phyloP scores from a whole-genome alignment of 176 grass and related monocot species.

The Luzula sylvatica region DNA sequence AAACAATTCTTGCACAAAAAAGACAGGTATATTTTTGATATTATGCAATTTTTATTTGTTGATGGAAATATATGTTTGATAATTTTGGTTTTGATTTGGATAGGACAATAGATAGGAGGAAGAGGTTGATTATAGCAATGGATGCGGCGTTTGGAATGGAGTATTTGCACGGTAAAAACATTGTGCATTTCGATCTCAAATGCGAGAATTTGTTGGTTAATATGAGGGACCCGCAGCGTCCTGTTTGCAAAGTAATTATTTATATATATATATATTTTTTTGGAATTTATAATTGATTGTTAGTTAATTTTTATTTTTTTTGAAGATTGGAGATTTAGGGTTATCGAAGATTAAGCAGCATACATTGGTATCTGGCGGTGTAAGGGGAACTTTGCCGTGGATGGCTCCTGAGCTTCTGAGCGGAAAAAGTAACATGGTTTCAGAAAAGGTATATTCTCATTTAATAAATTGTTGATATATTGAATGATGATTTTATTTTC shows the following conservation, averaged over 20 bases:
- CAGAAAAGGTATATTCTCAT: conserved; percentile 64
- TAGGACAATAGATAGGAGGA: conserved; percentile 93
- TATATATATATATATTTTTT: background rate
- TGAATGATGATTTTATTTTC: background rate
- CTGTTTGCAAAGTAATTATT: conserved; percentile 74
- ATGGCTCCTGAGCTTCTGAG: conserved; percentile 95
- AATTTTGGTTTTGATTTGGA: conserved; percentile 12
- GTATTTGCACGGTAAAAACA: conserved; percentile 95
- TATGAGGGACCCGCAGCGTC: conserved; percentile 88
- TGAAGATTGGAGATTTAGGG: conserved; percentile 87
- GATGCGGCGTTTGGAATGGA: conserved; percentile 99
- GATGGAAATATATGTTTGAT: background rate
- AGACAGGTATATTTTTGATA: conserved; percentile 52
- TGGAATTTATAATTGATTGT: background rate
- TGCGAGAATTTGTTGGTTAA: conserved; percentile 96
- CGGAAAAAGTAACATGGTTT: conserved; percentile 94
- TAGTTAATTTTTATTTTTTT: conserved; percentile 19
- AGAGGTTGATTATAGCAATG: conserved; percentile 95
- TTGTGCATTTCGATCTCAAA: conserved; percentile 97
- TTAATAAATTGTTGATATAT: background rate
- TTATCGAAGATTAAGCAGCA: conserved; percentile 98
- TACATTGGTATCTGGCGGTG: conserved; percentile 92
- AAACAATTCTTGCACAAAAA: conserved; percentile 96
- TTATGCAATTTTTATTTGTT: background rate
- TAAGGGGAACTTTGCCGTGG: conserved; percentile 98